These are phyloP conservation scores for Teunomyces panamensis DNA, from an alignment of 805 yeast genomes.

Conservation along the genomic window DNA sequence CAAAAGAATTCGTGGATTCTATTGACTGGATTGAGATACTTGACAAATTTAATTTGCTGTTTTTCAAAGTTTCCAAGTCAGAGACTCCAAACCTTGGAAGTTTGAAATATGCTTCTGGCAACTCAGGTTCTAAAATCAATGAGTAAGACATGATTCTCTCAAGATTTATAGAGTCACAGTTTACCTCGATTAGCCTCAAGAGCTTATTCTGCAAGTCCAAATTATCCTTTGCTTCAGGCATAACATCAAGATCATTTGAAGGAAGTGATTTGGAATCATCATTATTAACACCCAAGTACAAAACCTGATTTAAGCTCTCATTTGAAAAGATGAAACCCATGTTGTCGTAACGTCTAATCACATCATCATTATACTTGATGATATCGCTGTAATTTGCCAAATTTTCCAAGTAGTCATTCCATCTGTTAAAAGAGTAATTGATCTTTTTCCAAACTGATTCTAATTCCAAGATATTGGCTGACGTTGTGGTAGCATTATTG, in stretches of 20 bases:
- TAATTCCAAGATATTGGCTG: slow-evolving; percentile 47
- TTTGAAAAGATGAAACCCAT: slow-evolving; percentile 44
- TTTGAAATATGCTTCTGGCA: slow-evolving; percentile 36
- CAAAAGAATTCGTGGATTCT: slow-evolving; percentile 18
- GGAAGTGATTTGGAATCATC: slow-evolving; percentile 24
- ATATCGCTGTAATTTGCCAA: slow-evolving; percentile 44
- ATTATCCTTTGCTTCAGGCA: slow-evolving; percentile 6
- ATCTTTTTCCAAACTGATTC: slow-evolving; percentile 67
- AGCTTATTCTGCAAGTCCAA: slow-evolving; percentile 30
- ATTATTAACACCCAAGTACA: slow-evolving; percentile 37
- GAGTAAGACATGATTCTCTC: slow-evolving; percentile 64
- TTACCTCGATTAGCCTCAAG: slow-evolving; percentile 42
- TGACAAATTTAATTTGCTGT: slow-evolving; percentile 14
- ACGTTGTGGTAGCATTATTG: slow-evolving; percentile 24
- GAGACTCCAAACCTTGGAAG: slow-evolving; percentile 3
- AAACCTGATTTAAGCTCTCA: slow-evolving; percentile 42
- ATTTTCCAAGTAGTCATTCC: slow-evolving; percentile 68
- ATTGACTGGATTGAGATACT: slow-evolving; percentile 23
- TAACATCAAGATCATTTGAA: slow-evolving; percentile 11
- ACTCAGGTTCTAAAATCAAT: slow-evolving; percentile 59
- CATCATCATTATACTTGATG: slow-evolving; percentile 39
- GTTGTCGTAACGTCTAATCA: slow-evolving; percentile 35
- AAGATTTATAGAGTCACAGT: slow-evolving; percentile 45
- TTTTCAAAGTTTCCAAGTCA: slow-evolving; percentile 6
- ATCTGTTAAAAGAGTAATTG: slow-evolving; percentile 69